Base-by-base conservation (phyloP, 2,329 filamentous ascomycete genomes). In the Teratosphaeria pseudoeucalypti region DNA sequence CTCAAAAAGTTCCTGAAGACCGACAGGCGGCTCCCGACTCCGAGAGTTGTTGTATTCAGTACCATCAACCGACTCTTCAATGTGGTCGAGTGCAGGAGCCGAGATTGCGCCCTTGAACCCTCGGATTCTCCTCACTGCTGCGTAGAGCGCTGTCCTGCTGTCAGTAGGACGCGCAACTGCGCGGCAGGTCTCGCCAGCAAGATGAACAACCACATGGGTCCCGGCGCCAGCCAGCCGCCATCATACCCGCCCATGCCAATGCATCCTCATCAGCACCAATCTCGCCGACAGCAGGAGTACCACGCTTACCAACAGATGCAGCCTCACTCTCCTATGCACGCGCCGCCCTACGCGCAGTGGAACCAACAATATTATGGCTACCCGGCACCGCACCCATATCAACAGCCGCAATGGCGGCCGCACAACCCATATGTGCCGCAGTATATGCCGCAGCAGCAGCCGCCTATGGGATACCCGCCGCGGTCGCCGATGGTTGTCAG, bases 141-240 rank as follows among this genome's bases (percentile, higher is more conserved):
- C 55, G 55, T 56, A 29, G 34, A 16, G 55, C 23, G 55, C 37
- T 10, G 55, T 56, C 34, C 55, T 47, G 55, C 55, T 39, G 32
- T 23, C 12, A 27, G 55, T 56, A 29, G 55, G 53, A 43, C 55
- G 39, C 34, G 27, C 61, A 60, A 61, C 61, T 56, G 61, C 60
- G 57, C 47, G 61, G 62, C 39, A 29, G 32, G 37, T 29, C 55
- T 14, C 65, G 82, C 82, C 84, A 85, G 83, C 83, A 89, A 82
- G 85, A 90, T 90, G 86, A 87, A 85, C 79, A 82, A 80, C 82
- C 85, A 87, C 86, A 84, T 87, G 85, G 84, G 85, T 84, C 85
- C 85, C 54, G 67, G 66, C 34, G 73, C 74, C 83, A 86, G 86
- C 81, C 84, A 85, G 60, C 72, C 73, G 59, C 68, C 76, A 59